Base-by-base conservation (phyloP, 768 basidiomycete species). In the Flagelloscypha sp. region DNA sequence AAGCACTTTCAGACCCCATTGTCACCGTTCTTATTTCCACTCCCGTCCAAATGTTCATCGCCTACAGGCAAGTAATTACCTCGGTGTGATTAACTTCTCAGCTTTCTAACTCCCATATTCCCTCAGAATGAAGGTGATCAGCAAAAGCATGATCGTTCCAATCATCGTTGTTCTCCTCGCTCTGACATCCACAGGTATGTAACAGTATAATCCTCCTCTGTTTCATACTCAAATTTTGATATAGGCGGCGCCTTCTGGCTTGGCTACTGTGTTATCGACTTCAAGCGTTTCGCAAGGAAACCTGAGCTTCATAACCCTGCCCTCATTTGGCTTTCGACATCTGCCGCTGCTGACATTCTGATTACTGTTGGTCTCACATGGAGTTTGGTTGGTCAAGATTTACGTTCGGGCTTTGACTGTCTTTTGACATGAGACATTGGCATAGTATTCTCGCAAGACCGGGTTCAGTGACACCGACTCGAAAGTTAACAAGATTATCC, bases 161-260 rank as follows among this genome's bases (percentile, higher is more conserved):
- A 36, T 42, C 1, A 24, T 58, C 17, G 56, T 68, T 22, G 43
- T 49, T 11, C 27, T 52, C 11, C 50, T 68, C n/a, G 54, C 63
- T 3, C 5, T 67, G 2, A 47, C 54, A 13, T 63, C 66, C 5
- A 33, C 61, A 1, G 56, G 64, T 66, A 30, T 10, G 55, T 40
- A 9, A 8, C 10, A 7, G 16, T 27, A 23, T 10, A 6, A 30
- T 24, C 27, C 19, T 17, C 6, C 17, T 15, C 5, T 12, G 4
- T 27, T 19, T 39, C 27, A 10, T 36, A 23, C 33, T 15, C 6
- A 24, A 16, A 2, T 6, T 19, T 25, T 12, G 11, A 18, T 29
- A n/a, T 18, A 67, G 66, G 48, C 23, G 66, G 67, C 4, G 66
- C 65, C 6, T 42, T 62, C n/a, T 71, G 66, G 63, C 61, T 65